A percentile compares a stretch with the other conserved stretches of the same genome.
Evolutionary conservation across 257 asterid species (phyloP).

Genomic region (Gentiana macrophylla): DNA sequence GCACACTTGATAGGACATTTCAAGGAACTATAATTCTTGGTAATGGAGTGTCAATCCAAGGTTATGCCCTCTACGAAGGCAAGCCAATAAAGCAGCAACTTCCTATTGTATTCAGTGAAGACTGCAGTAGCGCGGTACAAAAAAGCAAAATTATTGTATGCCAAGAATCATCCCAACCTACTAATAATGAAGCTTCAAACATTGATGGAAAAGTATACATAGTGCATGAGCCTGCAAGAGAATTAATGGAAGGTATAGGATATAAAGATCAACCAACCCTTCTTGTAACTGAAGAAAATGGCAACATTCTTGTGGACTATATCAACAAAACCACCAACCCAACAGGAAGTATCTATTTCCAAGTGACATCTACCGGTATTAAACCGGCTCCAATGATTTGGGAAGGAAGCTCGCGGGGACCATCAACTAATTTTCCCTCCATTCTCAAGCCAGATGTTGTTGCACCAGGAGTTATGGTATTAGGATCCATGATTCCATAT

Average conservation of each 20-base stretch:
- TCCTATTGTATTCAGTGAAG: conserved; percentile 15
- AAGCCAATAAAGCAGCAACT: conserved; percentile 4
- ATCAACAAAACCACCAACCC: conserved; percentile 4
- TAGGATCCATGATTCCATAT: conserved; percentile 19
- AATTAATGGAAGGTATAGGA: background rate
- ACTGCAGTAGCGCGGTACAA: background rate
- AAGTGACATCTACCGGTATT: conserved; percentile 35
- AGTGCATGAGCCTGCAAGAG: background rate
- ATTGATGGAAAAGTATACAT: background rate
- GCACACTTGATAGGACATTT: conserved; percentile 31
- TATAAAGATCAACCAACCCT: background rate
- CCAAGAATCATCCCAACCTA: too few relatives aligned
- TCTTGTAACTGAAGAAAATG: too few relatives aligned
- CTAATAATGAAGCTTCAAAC: too few relatives aligned
- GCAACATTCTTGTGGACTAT: background rate
- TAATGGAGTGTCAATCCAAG: conserved; percentile 15
- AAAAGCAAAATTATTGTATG: too few relatives aligned
- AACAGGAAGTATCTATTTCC: conserved; percentile 35
- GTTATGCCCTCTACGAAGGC: conserved; percentile 25
- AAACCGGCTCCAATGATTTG: conserved; percentile 47
- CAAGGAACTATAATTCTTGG: conserved; percentile 19
- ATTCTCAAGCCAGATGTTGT: conserved; percentile 51
- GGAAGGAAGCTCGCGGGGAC: conserved; percentile 38
- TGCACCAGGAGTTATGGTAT: conserved; percentile 41
- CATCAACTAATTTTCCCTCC: conserved; percentile 30